Conservation (phyloP, 2,329 filamentous ascomycete genomes). For the Diaporthe destruens region DNA sequence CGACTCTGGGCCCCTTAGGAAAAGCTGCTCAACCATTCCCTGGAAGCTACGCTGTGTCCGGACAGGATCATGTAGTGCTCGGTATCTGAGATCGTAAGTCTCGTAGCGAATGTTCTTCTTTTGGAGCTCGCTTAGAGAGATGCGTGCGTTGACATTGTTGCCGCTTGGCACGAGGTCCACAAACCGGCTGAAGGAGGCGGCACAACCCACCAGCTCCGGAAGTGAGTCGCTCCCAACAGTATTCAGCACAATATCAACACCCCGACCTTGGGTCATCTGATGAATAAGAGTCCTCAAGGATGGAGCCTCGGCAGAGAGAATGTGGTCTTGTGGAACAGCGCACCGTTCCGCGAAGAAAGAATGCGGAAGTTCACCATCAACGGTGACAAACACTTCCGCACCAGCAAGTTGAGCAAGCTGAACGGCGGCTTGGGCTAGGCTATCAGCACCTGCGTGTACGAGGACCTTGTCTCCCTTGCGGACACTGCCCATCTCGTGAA, state of each 20-base stretch:
- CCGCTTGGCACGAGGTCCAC: conserved; percentile 25
- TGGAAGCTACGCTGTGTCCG: conserved; percentile 31
- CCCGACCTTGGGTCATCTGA: conserved; percentile 37
- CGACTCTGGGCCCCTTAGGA: conserved; percentile 1
- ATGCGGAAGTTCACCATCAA: conserved; percentile 42
- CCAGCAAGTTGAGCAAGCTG: conserved; percentile 40
- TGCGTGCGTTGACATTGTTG: background rate
- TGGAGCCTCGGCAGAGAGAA: conserved; percentile 44
- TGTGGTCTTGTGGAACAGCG: conserved; percentile 44
- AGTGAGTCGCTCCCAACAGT: conserved; percentile 44
- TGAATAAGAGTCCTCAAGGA: conserved; percentile 43
- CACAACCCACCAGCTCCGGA: conserved; percentile 47
- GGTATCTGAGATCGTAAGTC: conserved; percentile 31
- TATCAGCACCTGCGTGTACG: conserved; percentile 42
- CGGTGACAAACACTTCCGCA: conserved; percentile 44
- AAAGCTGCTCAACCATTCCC: conserved; percentile 31
- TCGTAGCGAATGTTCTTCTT: conserved; percentile 32
- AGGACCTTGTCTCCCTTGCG: conserved; percentile 42
- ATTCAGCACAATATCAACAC: conserved; percentile 45
- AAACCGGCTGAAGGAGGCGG: conserved; percentile 46
- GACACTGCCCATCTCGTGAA: conserved; percentile 44
- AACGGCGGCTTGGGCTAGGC: conserved; percentile 42
- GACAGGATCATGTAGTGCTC: conserved; percentile 23
- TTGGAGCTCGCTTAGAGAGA: conserved; percentile 19
- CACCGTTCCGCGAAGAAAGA: conserved; percentile 43